Evolutionary conservation across 2,329 filamentous ascomycete species (phyloP).

Genomic region (Didymella arachidicola): DNA sequence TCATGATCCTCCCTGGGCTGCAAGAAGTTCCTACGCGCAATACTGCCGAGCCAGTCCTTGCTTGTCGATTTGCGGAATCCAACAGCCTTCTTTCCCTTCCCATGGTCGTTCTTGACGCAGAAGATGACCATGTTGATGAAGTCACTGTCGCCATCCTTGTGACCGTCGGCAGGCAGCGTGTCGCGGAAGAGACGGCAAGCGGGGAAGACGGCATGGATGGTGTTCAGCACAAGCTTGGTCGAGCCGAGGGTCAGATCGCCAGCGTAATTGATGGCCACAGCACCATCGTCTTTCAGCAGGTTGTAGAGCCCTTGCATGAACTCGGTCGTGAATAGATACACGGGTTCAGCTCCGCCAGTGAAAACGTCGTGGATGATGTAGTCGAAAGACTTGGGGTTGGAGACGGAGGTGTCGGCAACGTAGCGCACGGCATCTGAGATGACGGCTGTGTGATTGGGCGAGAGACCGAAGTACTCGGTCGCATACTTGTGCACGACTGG

Average conservation of each 20-base stretch:
- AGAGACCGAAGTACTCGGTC: conserved; percentile 80
- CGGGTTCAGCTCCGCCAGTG: conserved; percentile 91
- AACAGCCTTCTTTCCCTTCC: conserved; percentile 53
- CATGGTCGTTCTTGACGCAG: conserved; percentile 71
- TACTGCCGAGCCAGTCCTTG: conserved; percentile 75
- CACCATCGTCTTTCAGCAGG: conserved; percentile 78
- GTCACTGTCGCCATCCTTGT: conserved; percentile 57
- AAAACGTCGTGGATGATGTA: conserved; percentile 99
- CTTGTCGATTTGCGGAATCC: conserved; percentile 71
- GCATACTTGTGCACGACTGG: conserved; percentile 87
- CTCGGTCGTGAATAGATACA: conserved; percentile 84
- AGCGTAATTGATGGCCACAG: conserved; percentile 95
- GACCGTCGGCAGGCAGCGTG: conserved; percentile 61
- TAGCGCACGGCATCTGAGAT: conserved; percentile 84
- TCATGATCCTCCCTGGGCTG: conserved; percentile 75
- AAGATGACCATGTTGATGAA: conserved; percentile 98
- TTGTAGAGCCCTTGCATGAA: conserved; percentile 76
- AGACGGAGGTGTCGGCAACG: conserved; percentile 61
- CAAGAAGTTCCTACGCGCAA: conserved; percentile 73
- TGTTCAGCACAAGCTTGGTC: conserved; percentile 79
- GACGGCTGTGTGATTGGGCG: conserved; percentile 77
- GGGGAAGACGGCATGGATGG: conserved; percentile 84
- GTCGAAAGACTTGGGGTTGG: conserved; percentile 66
- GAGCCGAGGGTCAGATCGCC: conserved; percentile 82
- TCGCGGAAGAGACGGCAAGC: conserved; percentile 92